These are phyloP conservation scores for Suhomyces choctaworum DNA, from an alignment of 1,139 yeast species.

Conservation along the genomic window DNA sequence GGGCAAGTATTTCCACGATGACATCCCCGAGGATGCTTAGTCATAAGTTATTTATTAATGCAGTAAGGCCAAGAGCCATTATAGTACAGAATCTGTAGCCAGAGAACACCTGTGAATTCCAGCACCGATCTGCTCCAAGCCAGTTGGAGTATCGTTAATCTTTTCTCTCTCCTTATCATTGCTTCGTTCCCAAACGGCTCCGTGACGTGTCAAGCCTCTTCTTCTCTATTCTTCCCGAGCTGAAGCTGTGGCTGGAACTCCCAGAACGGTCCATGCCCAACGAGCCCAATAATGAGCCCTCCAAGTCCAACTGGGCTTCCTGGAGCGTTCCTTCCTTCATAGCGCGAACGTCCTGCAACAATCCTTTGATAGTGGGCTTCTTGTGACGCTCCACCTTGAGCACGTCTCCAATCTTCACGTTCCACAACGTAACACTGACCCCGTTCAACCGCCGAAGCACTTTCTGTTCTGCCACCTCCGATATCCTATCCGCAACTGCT, in stretches of 20 bases:
- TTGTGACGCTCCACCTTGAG: slow-evolving; percentile 47
- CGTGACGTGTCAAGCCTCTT: not conserved
- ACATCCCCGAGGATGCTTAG: slow-evolving; percentile 75
- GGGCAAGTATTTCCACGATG: slow-evolving; percentile 94
- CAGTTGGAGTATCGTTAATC: too few relatives aligned
- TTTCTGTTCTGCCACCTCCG: slow-evolving; percentile 26
- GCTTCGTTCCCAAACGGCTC: not conserved
- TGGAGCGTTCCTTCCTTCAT: slow-evolving; percentile 11
- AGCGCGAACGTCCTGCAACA: slow-evolving; percentile 32
- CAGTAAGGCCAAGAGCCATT: not conserved
- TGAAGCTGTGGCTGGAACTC: not conserved
- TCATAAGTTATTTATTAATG: slow-evolving; percentile 1
- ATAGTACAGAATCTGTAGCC: too few relatives aligned
- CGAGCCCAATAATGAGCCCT: slow-evolving; percentile 8
- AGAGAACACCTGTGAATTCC: too few relatives aligned
- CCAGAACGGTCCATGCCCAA: slow-evolving; percentile 1
- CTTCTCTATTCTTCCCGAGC: slow-evolving; percentile 2
- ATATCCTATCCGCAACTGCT: slow-evolving; percentile 17
- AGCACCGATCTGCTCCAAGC: too few relatives aligned
- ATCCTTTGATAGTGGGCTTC: slow-evolving; percentile 29
- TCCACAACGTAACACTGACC: slow-evolving; percentile 45
- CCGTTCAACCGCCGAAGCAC: slow-evolving; percentile 38
- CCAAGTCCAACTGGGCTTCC: slow-evolving; percentile 6
- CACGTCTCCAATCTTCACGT: slow-evolving; percentile 38
- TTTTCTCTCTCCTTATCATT: too few relatives aligned